A percentile compares a stretch with the other conserved stretches of the same genome.
Conservation (phyloP, 352 stramenopile genomes). For the Porosira glacialis region DNA sequence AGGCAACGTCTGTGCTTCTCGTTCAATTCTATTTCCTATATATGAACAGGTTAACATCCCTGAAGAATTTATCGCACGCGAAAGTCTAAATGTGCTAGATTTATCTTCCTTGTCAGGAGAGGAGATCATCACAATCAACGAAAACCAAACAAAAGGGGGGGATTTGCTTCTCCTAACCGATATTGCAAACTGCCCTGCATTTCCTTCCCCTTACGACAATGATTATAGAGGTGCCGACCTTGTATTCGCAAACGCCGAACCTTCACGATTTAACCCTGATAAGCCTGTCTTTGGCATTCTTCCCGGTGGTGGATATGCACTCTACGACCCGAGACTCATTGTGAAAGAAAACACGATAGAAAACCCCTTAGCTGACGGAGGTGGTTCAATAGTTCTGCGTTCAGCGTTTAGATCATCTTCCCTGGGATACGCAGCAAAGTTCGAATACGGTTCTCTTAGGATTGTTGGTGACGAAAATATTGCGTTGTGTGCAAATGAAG, state of each 20-base stretch:
- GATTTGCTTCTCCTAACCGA: slow-evolving; percentile 45
- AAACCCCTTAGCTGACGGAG: slow-evolving; percentile 43
- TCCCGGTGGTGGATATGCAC: slow-evolving; percentile 33
- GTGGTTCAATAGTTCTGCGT: slow-evolving; percentile 33
- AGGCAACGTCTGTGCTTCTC: no score
- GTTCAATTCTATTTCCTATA: no score
- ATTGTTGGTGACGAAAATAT: slow-evolving; percentile 52
- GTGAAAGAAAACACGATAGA: slow-evolving; percentile 46
- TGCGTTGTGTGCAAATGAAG: slow-evolving; percentile 48
- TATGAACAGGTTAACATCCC: slow-evolving; percentile 46
- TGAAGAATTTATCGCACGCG: slow-evolving; percentile 38
- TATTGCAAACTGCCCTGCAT: slow-evolving; percentile 46
- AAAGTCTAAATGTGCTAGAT: slow-evolving; percentile 40
- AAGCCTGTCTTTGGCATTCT: slow-evolving; percentile 52
- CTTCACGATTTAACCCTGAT: slow-evolving; percentile 37
- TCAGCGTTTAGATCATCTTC: slow-evolving; percentile 25
- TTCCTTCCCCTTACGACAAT: slow-evolving; percentile 56
- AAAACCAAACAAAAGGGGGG: slow-evolving; percentile 41
- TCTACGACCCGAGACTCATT: slow-evolving; percentile 51
- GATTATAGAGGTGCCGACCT: slow-evolving; percentile 48
- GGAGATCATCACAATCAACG: slow-evolving; percentile 40
- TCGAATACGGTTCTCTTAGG: slow-evolving; percentile 24
- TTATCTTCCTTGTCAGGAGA: slow-evolving; percentile 18
- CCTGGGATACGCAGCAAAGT: neutral
- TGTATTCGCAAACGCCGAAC: slow-evolving; percentile 30